Evolutionary conservation across 768 basidiomycete species (phyloP).

Genomic region (Tulasnella sp.): DNA sequence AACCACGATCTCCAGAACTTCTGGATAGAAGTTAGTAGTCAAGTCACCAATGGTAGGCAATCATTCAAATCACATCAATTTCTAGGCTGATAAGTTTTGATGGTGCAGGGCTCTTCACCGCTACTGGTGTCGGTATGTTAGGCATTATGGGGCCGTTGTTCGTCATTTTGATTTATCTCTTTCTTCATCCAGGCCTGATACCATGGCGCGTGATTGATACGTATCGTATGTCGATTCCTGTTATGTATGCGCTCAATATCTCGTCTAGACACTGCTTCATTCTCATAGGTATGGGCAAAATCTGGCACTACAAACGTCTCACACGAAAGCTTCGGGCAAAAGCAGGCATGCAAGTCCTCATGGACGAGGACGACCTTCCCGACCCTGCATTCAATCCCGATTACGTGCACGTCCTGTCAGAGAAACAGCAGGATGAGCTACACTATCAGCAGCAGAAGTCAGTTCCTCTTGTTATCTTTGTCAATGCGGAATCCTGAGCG

Average conservation of each 20-base stretch:
- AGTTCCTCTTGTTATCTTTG: not conserved
- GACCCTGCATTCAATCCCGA: conserved; percentile 64
- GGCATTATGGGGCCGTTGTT: not conserved
- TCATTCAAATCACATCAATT: not conserved
- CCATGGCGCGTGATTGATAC: conserved; percentile 69
- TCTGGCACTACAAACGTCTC: conserved; percentile 61
- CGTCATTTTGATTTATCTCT: conserved; percentile 9
- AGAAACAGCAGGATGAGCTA: conserved; percentile 51
- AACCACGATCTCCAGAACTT: conserved; percentile 59
- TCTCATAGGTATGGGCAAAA: conserved; percentile 51
- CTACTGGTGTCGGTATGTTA: conserved; percentile 49
- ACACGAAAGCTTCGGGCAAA: conserved; percentile 48
- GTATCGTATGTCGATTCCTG: conserved; percentile 40
- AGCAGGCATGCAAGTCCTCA: conserved; percentile 56
- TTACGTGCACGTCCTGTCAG: conserved; percentile 59
- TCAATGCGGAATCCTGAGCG: too few species aligned
- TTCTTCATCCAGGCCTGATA: conserved; percentile 40
- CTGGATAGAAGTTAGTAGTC: conserved; percentile 72
- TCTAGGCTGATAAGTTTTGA: not conserved
- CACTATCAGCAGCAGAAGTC: conserved; percentile 32
- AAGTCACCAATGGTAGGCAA: conserved; percentile 57
- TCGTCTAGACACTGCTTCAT: not conserved
- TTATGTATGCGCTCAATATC: not conserved
- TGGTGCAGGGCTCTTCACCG: conserved; percentile 55
- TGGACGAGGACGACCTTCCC: conserved; percentile 68